phyloP scores from a whole-genome alignment of 331 rosid genomes.

The Arachis monticola region DNA sequence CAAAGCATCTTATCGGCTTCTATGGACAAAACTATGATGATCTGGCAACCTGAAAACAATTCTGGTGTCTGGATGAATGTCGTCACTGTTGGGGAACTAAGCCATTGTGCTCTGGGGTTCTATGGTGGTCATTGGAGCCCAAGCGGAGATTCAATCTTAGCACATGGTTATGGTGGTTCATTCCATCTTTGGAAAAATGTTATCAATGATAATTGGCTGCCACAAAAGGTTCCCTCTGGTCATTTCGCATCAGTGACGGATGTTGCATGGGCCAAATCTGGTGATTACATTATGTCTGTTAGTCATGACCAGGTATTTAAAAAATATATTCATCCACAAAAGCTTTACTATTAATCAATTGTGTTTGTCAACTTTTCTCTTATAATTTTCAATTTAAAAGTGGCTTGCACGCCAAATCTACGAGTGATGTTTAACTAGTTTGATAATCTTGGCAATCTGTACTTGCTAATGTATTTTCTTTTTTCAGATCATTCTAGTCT shows the following conservation, averaged over 20 bases:
- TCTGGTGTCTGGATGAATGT: constrained; percentile 99
- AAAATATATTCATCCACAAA: constrained; percentile 8
- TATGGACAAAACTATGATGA: constrained; percentile 99
- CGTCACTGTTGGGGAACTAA: constrained; percentile 93
- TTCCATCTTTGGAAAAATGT: constrained; percentile 95
- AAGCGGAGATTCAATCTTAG: constrained; percentile 81
- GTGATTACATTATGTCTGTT: constrained; percentile 81
- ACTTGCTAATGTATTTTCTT: neutral
- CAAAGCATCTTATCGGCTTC: constrained; percentile 95
- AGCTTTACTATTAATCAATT: constrained; percentile 13
- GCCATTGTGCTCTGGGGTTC: constrained; percentile 96
- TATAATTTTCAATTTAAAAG: neutral
- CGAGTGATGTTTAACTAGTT: constrained; percentile 20
- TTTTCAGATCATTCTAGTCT: constrained; percentile 1
- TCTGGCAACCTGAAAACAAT: constrained; percentile 93
- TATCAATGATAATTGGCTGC: constrained; percentile 78
- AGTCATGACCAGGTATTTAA: constrained; percentile 90
- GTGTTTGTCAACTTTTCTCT: constrained; percentile 23
- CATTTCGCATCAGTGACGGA: constrained; percentile 89
- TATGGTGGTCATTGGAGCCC: constrained; percentile 99
- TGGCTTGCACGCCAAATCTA: neutral
- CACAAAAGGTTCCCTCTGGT: constrained; percentile 98
- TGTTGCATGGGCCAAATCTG: constrained; percentile 81
- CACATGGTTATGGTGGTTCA: constrained; percentile 98
- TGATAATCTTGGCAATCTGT: constrained; percentile 12